These are phyloP conservation scores for Pezicula radicicola DNA, from an alignment of 2,329 filamentous ascomycete species.

Conservation along the genomic window DNA sequence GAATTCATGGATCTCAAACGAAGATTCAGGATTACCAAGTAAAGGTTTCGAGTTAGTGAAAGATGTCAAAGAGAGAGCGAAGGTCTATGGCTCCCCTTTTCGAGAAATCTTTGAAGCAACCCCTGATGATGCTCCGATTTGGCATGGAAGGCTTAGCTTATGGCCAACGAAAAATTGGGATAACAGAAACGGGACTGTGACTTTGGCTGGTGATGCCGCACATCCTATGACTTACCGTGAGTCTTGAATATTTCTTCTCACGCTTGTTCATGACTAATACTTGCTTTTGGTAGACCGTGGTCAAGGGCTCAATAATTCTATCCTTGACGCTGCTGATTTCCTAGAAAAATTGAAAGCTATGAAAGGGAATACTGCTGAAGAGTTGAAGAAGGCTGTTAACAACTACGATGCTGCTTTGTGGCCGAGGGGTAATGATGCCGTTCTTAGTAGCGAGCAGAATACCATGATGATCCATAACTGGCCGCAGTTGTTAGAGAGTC, in stretches of 20 bases:
- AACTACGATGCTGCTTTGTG: constrained; percentile 43
- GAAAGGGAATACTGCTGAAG: constrained; percentile 13
- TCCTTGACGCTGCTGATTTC: constrained; percentile 33
- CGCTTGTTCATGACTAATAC: constrained; percentile 4
- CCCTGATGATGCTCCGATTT: constrained; percentile 8
- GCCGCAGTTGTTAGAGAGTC: constrained; percentile 27
- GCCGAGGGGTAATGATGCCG: constrained; percentile 38
- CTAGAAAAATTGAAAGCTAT: constrained; percentile 16
- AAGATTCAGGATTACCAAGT: constrained; percentile 7
- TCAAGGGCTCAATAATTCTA: constrained; percentile 44
- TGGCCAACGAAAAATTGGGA: constrained; percentile 38
- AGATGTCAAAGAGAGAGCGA: constrained; percentile 13
- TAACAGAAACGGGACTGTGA: constrained; percentile 39
- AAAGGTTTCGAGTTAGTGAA: constrained; percentile 3
- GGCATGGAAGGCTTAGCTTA: constrained; percentile 18
- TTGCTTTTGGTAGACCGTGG: constrained; percentile 31
- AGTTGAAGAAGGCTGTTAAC: constrained; percentile 31
- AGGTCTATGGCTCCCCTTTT: constrained; percentile 12
- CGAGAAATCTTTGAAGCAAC: constrained; percentile 28
- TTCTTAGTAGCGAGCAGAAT: constrained; percentile 40
- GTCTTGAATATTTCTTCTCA: background rate
- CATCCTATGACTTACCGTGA: constrained; percentile 49
- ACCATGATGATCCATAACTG: constrained; percentile 43
- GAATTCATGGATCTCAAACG: constrained; percentile 17
- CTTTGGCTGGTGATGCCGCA: constrained; percentile 50